A percentile compares a stretch with the other conserved stretches of the same genome.
phyloP scores from a whole-genome alignment of 495 filamentous ascomycete genomes.

The Extremus antarcticus region DNA sequence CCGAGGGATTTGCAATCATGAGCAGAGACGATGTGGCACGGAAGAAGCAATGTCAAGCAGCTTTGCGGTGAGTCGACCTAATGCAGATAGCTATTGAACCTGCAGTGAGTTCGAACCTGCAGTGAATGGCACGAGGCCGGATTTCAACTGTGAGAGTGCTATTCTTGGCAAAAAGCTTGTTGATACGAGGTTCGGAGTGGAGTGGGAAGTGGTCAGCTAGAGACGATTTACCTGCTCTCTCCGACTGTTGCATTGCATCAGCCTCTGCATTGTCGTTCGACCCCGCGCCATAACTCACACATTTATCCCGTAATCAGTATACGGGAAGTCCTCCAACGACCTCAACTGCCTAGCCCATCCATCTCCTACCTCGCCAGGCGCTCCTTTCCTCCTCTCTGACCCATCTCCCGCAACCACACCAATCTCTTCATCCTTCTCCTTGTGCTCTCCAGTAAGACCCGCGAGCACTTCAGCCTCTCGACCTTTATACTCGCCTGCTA shows the following conservation, averaged over 20 bases:
- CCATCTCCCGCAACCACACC: slow-evolving; percentile 34
- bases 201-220: too few species aligned
- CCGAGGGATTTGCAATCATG: too few species aligned
- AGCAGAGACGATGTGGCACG: too few species aligned
- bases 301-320: slow-evolving; percentile 19
- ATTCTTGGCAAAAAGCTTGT: too few species aligned
- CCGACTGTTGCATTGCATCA: not conserved
- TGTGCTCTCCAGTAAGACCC: slow-evolving; percentile 58
- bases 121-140: too few species aligned
- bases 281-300: slow-evolving; percentile 7
- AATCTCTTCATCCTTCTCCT: slow-evolving; percentile 34
- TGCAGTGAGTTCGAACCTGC: too few species aligned
- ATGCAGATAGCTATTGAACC: too few species aligned
- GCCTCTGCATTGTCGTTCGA: not conserved
- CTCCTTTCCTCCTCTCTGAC: slow-evolving; percentile 13
- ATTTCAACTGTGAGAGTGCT: too few species aligned
- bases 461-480: slow-evolving; percentile 76
- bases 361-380: slow-evolving; percentile 22
- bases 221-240: not conserved
- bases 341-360: slow-evolving; percentile 20
- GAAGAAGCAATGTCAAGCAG: too few species aligned
- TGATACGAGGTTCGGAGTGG: too few species aligned
- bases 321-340: slow-evolving; percentile 22
- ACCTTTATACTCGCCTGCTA: slow-evolving; percentile 64
- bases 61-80: too few species aligned